Evolutionary conservation across 2,329 filamentous ascomycete species (phyloP).

Genomic region (Claviceps cyperi): DNA sequence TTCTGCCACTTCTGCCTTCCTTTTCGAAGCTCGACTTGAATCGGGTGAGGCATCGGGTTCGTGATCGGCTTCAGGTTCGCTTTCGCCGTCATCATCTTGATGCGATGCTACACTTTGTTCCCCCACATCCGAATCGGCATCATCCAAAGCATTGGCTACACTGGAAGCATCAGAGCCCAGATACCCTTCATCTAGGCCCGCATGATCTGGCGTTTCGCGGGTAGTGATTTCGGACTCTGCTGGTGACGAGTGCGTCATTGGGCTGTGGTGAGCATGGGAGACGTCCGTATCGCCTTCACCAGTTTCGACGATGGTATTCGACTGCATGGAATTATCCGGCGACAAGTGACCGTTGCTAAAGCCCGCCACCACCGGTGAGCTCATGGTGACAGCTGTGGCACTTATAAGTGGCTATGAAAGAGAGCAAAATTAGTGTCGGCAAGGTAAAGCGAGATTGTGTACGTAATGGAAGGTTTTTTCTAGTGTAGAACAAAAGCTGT

Average conservation of each 20-base stretch:
- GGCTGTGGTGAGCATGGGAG: conserved; percentile 53
- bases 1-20: conserved; percentile 54
- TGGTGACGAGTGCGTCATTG: conserved; percentile 31
- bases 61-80: conserved; percentile 43
- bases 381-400: conserved; percentile 48
- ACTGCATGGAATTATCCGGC: conserved; percentile 32
- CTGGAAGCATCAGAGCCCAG: conserved; percentile 34
- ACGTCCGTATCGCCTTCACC: conserved; percentile 50
- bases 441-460: conserved; percentile 7
- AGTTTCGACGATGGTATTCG: conserved; percentile 22
- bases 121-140: conserved; percentile 60
- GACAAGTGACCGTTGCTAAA: conserved; percentile 53
- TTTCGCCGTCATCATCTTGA: conserved; percentile 31
- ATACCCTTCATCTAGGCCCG: conserved; percentile 23
- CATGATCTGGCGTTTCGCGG: conserved; percentile 26
- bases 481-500: conserved; percentile 12
- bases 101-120: conserved; percentile 38
- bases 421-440: conserved; percentile 22
- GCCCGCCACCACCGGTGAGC: conserved; percentile 45
- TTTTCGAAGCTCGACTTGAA: conserved; percentile 56
- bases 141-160: conserved; percentile 44
- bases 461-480: conserved; percentile 10
- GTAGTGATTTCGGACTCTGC: conserved; percentile 26
- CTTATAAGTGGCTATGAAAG: conserved; percentile 35
- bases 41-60: conserved; percentile 56